Conservation (phyloP, 2,329 filamentous ascomycete genomes). For the Aspergillus flavus region DNA sequence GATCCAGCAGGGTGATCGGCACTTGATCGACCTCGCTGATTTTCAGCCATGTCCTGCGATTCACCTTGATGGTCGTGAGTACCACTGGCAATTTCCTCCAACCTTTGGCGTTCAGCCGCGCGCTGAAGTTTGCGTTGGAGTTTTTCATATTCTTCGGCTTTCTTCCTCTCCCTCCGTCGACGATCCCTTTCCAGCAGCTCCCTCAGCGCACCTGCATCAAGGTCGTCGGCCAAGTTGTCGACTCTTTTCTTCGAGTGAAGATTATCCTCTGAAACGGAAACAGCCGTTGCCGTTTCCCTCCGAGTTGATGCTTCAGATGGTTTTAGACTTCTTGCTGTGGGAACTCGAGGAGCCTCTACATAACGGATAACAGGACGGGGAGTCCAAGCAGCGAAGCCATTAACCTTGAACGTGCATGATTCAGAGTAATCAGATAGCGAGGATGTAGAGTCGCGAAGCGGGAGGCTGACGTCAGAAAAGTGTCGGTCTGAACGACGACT, state of each 20-base stretch:
- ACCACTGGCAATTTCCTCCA: constrained; percentile 50
- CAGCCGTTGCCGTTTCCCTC: constrained; percentile 56
- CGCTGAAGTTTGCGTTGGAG: constrained; percentile 52
- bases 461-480: constrained; percentile 73
- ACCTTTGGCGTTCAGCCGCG: constrained; percentile 58
- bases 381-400: constrained; percentile 76
- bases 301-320: constrained; percentile 52
- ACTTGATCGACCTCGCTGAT: constrained; percentile 11
- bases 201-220: constrained; percentile 81
- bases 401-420: constrained; percentile 76
- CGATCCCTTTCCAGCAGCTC: constrained; percentile 89
- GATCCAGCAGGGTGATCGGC: constrained; percentile 13
- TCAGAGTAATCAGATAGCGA: constrained; percentile 76
- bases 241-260: constrained; percentile 64
- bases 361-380: constrained; percentile 83
- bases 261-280: constrained; percentile 63
- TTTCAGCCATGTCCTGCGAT: constrained; percentile 8
- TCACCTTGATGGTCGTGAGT: constrained; percentile 9
- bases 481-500: constrained; percentile 63
- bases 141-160: constrained; percentile 67
- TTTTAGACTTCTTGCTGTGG: constrained; percentile 48
- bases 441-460: constrained; percentile 73
- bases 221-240: constrained; percentile 74
- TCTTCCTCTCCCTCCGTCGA: constrained; percentile 75
- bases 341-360: constrained; percentile 65